phyloP scores from a whole-genome alignment of 2,329 filamentous ascomycete species.

The Pseudogymnoascus sp. region DNA sequence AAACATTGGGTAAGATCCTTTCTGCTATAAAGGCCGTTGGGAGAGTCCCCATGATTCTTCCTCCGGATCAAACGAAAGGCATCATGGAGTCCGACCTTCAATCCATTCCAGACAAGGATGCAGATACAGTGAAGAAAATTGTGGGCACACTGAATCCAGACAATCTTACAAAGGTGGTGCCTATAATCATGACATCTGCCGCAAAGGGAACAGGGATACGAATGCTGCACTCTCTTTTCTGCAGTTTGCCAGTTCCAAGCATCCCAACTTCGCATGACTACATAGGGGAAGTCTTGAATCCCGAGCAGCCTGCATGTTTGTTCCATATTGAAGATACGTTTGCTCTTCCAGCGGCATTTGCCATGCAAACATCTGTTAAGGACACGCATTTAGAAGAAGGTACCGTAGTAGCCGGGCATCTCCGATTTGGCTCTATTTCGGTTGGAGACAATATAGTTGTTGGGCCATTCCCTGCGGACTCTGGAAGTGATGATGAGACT shows the following conservation, averaged over 20 bases:
- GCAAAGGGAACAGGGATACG: slow-evolving; percentile 78
- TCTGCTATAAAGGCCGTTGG: slow-evolving; percentile 70
- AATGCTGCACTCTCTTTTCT: slow-evolving; percentile 73
- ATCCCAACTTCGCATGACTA: slow-evolving; percentile 47
- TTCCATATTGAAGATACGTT: slow-evolving; percentile 94
- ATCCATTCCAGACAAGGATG: slow-evolving; percentile 48
- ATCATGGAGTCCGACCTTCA: slow-evolving; percentile 43
- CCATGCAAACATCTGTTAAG: slow-evolving; percentile 36
- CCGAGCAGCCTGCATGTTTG: slow-evolving; percentile 54
- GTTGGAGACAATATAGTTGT: slow-evolving; percentile 72
- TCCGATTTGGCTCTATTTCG: slow-evolving; percentile 70
- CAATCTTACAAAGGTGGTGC: slow-evolving; percentile 48
- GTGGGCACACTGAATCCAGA: slow-evolving; percentile 42
- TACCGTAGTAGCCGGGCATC: slow-evolving; percentile 75
- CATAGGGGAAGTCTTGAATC: slow-evolving; percentile 48
- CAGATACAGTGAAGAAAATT: slow-evolving; percentile 49
- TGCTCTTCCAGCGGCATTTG: slow-evolving; percentile 59
- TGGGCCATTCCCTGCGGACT: slow-evolving; percentile 65
- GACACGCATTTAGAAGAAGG: slow-evolving; percentile 43
- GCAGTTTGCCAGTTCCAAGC: slow-evolving; percentile 63
- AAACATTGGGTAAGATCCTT: slow-evolving; percentile 65
- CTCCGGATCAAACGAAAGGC: slow-evolving; percentile 45
- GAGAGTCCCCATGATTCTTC: slow-evolving; percentile 67
- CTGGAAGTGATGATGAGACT: slow-evolving; percentile 32
- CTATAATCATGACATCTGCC: slow-evolving; percentile 81